A percentile compares a stretch with the other conserved stretches of the same genome.
phyloP scores from a whole-genome alignment of 179 eudicot genomes.

The Sideroxylon spinosum region DNA sequence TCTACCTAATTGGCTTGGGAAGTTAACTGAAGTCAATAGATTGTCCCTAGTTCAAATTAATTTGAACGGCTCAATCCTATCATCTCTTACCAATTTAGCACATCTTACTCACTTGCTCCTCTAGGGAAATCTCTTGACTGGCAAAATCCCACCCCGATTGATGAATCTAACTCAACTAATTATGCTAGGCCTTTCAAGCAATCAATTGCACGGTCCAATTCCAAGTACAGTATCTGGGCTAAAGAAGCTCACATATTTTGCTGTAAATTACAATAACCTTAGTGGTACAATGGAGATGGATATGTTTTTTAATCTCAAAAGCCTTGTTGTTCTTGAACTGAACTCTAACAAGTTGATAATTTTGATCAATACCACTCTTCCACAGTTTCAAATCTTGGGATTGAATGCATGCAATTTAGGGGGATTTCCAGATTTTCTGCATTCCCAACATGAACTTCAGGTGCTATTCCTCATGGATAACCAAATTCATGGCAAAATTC shows the following conservation, averaged over 20 bases:
- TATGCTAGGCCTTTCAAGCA: not conserved
- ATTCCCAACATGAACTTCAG: conserved; percentile 2
- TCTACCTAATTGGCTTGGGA: not conserved
- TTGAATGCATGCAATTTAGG: conserved; percentile 13
- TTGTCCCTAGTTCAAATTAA: not conserved
- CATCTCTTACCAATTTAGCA: conserved; percentile 6
- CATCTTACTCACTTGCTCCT: not conserved
- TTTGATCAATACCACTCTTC: conserved; percentile 1
- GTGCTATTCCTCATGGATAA: not conserved
- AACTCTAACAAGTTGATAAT: not conserved
- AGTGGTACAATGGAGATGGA: not conserved
- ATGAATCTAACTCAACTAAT: conserved; percentile 13
- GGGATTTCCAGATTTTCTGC: conserved; percentile 15
- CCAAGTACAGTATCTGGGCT: not conserved
- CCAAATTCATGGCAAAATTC: conserved; percentile 15
- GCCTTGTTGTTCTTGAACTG: not conserved
- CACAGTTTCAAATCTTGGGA: not conserved
- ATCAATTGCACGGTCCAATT: conserved; percentile 15
- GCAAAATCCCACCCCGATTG: conserved; percentile 5
- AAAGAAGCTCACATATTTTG: conserved; percentile 4
- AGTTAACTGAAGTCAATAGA: not conserved
- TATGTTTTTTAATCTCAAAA: conserved; percentile 11
- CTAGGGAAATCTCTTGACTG: not conserved
- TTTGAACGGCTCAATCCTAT: not conserved
- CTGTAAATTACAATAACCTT: not conserved